Evolutionary conservation across 257 asterid species (phyloP), one percentile per base, ranked within the genome.

Genomic region (Fraxinus quadrangulata): DNA sequence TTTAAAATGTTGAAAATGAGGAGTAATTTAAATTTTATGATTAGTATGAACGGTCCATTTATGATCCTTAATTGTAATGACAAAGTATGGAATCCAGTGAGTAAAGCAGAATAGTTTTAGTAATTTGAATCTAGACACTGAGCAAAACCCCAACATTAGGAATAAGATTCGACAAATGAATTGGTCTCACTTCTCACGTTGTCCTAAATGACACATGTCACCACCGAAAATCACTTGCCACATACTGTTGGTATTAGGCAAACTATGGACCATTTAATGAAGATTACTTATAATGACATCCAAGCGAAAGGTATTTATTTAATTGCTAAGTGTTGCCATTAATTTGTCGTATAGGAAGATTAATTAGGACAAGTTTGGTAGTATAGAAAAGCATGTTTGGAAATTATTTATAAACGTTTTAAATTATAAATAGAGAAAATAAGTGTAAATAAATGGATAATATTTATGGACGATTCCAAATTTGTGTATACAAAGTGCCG

Each of bases 191-290:
- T 31, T 11, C 79, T 59, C 74, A 72, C 67, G 51, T 76, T 74
- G 75, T 59, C 86, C 80, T 73, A 49, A 75, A 71, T 74, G 78
- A 65, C 61, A 47, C 81, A 65, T 8, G 40, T 45, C 19, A 2
- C 12, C 49, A 11, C 16, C 16, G 49, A 42, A 12, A 12, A 42
- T 12, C 49, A 42, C 16, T 11, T 42, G 49, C 17, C 49, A 42
- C 16, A 0, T 12, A 42, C 49, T 2, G 16, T 11, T 42, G 49
- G 11, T 11, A 11, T 12, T 12, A 4, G 12, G 12, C 49, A 42
- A 75, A 51, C 13, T 10, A 34, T 67, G 14, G 75, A 71, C 66
- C 51, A 76, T 49, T 71, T 70, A 70, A 37, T 6, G 71, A 56
- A 21, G 24, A 9, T 33, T 21, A 12, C 36, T 54, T 56, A 23